Evolutionary conservation across 306 rosid genomes (phyloP).

Genomic region (Macrotyloma uniflorum): DNA sequence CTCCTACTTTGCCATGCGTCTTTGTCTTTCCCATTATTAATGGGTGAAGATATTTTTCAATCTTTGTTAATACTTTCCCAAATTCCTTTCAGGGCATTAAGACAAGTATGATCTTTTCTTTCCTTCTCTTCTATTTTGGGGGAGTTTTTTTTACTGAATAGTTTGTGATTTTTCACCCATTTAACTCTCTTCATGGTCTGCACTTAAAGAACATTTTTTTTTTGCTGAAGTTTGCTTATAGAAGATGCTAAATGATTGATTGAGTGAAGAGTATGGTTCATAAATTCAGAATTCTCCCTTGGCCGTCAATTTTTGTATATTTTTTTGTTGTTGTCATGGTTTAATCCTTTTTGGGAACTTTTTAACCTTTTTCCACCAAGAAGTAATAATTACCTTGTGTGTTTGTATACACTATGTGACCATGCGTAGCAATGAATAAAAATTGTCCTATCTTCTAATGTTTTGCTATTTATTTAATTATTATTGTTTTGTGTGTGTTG

Average conservation of each 20-base stretch:
- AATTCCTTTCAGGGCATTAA: neutral
- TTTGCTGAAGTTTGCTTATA: constrained; percentile 5
- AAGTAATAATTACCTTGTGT: constrained; percentile 10
- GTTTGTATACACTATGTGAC: constrained; percentile 3
- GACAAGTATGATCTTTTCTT: constrained; percentile 1
- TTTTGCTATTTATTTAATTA: neutral
- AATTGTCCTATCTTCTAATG: constrained; percentile 15
- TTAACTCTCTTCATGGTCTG: constrained; percentile 12
- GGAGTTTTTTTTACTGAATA: neutral
- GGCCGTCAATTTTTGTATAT: neutral
- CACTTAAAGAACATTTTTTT: neutral
- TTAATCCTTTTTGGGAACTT: neutral
- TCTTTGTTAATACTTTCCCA: neutral
- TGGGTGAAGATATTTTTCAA: neutral
- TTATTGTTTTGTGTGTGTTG: neutral
- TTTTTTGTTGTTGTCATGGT: constrained; percentile 5
- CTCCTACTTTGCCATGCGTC: constrained; percentile 26
- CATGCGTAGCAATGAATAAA: constrained; percentile 11
- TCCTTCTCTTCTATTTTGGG: neutral
- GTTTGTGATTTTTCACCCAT: constrained; percentile 9
- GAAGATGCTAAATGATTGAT: neutral
- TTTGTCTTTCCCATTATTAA: neutral
- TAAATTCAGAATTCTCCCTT: neutral
- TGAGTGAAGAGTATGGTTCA: constrained; percentile 7
- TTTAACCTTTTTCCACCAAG: constrained; percentile 4